Base-by-base conservation (phyloP, 352 stramenopile genomes). In the Globisporangium nagaii region DNA sequence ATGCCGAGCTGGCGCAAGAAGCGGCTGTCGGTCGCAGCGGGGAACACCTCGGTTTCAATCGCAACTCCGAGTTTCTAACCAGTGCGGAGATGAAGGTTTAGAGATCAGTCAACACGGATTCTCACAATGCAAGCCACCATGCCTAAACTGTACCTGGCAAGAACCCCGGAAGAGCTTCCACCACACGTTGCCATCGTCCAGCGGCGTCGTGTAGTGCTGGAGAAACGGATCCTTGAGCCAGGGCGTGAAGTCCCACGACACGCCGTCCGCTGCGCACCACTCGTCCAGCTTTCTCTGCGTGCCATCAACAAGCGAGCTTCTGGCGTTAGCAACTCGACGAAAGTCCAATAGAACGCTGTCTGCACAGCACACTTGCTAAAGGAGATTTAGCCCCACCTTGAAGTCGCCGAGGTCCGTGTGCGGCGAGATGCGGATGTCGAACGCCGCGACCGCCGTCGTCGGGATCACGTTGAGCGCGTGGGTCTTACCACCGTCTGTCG, bases 381-480 rank as follows among this genome's bases (percentile, higher is more conserved):
- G n/a, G n/a, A n/a, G n/a, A n/a, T n/a, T n/a, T n/a, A n/a, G n/a
- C n/a, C n/a, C n/a, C n/a, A n/a, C n/a, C 46, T 74, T 68, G 34
- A 98, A 95, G 47, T 90, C 73, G 25, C 49, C 53, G 17, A 95
- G 69, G 49, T 88, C 65, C 56, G 88, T 75, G 45, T 88, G 66
- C 1, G 94, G 90, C 36, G 84, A 89, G 31, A 98, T 96, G 30
- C 94, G 87, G 63, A 98, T 93, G 63, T 98, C 94, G 55, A 98
- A 86, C n/a, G 71, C 91, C 17, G 90, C 95, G 39, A 75, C 78
- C 2, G 93, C 94, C 24, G 82, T 60, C 0, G 84, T 93, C n/a
- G 94, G 94, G 37, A 98, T 94, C 40, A 96, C 90, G 62, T 98
- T 98, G 52, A 96, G 84, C 11, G 87, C 86, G 62, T 80, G 97